phyloP scores from a whole-genome alignment of 78 protist genomes.

The Isochrysis galbana region DNA sequence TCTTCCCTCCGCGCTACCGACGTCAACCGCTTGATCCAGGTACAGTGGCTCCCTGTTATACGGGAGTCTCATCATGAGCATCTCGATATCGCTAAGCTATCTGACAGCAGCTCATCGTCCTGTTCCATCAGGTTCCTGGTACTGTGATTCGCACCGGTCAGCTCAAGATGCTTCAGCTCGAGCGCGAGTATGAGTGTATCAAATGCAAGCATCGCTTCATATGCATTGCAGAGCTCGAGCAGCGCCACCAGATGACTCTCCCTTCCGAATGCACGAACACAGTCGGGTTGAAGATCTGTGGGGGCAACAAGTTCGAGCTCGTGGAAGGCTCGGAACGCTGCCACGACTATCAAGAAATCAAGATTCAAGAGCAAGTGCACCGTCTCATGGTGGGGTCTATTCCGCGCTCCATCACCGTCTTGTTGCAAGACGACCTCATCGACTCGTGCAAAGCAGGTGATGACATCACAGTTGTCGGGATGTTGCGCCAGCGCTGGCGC shows the following conservation, averaged over 20 bases:
- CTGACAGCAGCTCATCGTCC: too few species aligned
- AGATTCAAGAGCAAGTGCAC: constrained; percentile 28
- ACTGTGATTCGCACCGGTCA: background rate
- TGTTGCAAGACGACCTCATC: constrained; percentile 8
- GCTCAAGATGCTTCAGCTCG: background rate
- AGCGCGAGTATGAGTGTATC: background rate
- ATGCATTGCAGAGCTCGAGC: background rate
- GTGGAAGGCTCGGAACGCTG: background rate
- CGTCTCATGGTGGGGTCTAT: background rate
- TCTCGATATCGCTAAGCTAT: too few species aligned
- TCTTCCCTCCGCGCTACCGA: background rate
- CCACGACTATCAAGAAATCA: constrained; percentile 22
- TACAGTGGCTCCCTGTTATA: too few species aligned
- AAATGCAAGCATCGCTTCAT: background rate
- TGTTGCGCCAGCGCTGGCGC: background rate
- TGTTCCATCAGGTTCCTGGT: background rate
- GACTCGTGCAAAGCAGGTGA: constrained; percentile 28
- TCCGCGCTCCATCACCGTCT: constrained; percentile 20
- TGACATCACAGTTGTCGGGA: constrained; percentile 21
- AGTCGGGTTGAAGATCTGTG: background rate
- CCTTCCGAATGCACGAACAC: background rate
- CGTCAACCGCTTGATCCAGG: background rate
- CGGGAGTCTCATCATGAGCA: too few species aligned
- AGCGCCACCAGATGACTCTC: background rate
- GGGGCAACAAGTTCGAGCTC: background rate